These are phyloP conservation scores for Poronia punctata DNA, from an alignment of 495 filamentous ascomycete genomes.

Conservation along the genomic window DNA sequence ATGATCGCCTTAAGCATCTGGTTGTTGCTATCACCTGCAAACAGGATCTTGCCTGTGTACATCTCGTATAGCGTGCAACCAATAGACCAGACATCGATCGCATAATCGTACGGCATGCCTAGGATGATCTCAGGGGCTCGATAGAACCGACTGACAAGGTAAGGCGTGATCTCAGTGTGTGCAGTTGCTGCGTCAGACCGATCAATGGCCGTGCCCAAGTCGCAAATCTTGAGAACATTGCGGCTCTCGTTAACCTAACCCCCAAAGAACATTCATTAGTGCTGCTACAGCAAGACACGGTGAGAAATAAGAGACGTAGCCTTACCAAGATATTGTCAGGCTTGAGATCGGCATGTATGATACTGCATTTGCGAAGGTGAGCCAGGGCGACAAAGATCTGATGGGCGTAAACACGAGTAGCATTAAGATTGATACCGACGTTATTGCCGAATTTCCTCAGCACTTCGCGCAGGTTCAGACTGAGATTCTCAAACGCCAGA, in stretches of 20 bases:
- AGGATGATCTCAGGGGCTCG: conserved; percentile 95
- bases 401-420: conserved; percentile 80
- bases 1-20: conserved; percentile 94
- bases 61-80: conserved; percentile 96
- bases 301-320: no score
- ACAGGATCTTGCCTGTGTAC: conserved; percentile 95
- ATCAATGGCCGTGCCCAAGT: conserved; percentile 89
- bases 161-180: conserved; percentile 80
- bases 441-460: conserved; percentile 94
- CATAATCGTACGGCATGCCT: conserved; percentile 89
- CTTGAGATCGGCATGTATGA: conserved; percentile 92
- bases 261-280: conserved; percentile 40
- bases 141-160: conserved; percentile 94
- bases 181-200: conserved; percentile 59
- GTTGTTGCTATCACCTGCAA: conserved; percentile 92
- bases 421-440: conserved; percentile 79
- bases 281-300: no score
- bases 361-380: conserved; percentile 81
- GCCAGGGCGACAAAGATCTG: conserved; percentile 89
- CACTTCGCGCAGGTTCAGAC: conserved; percentile 89
- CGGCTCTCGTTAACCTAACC: conserved; percentile 68
- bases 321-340: conserved; percentile 86
- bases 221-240: conserved; percentile 86
- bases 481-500: conserved; percentile 93
- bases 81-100: conserved; percentile 95